Conservation (phyloP, 1,284 basidiomycete species). For the Boletellus sp. region DNA sequence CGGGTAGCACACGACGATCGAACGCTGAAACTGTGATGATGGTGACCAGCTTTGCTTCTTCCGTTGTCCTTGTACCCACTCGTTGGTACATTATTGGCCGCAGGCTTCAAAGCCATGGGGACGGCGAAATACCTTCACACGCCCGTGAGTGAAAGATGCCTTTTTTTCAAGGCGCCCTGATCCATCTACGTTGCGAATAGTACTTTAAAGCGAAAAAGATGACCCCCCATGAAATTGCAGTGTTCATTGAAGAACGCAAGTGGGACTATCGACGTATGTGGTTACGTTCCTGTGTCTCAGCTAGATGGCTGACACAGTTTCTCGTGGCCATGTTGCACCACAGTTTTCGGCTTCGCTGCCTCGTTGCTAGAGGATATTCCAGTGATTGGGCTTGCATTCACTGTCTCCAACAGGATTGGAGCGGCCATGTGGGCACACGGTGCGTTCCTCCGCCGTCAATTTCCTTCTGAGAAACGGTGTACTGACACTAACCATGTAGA, state of each 20-base stretch:
- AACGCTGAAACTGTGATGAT: too few species aligned
- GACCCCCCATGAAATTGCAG: constrained; percentile 59
- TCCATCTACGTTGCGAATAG: constrained; percentile 31
- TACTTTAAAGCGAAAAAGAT: constrained; percentile 84
- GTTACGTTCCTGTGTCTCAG: background rate
- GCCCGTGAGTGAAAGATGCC: constrained; percentile 42
- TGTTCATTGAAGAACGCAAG: constrained; percentile 83
- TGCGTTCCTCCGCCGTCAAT: constrained; percentile 40
- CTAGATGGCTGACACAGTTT: too few species aligned
- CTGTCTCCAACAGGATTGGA: constrained; percentile 81
- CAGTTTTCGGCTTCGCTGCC: constrained; percentile 82
- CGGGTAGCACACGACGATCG: background rate
- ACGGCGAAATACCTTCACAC: constrained; percentile 70
- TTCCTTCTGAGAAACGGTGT: constrained; percentile 2
- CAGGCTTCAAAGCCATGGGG: constrained; percentile 64
- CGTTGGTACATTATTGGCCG: constrained; percentile 59
- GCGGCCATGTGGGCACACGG: constrained; percentile 90
- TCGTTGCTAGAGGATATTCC: constrained; percentile 76
- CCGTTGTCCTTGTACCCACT: constrained; percentile 72
- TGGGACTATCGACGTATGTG: constrained; percentile 76
- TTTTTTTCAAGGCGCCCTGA: too few species aligned
- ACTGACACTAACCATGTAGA: constrained; percentile 38
- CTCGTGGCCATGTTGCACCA: too few species aligned
- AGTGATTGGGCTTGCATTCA: constrained; percentile 74
- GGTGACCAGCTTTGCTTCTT: constrained; percentile 56